Evolutionary conservation across 2,329 filamentous ascomycete species (phyloP), one percentile per base, ranked within the genome.

Genomic region (Emergomyces orientalis): DNA sequence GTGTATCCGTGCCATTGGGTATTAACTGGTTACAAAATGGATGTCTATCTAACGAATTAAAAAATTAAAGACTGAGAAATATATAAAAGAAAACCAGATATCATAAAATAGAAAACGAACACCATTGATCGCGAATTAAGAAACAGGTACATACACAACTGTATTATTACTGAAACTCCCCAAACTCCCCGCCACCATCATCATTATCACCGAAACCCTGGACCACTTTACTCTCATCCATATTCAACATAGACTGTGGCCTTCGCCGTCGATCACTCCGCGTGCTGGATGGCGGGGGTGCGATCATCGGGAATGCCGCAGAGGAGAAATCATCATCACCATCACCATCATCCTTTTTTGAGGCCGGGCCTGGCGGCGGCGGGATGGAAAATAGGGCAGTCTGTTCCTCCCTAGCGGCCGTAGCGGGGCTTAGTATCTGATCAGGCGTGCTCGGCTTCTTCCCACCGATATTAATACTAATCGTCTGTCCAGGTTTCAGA

Each of bases 401-500:
- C 62, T 79, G 75, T 64, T 78, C 75, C 56, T 73, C 73, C 64
- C 69, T 73, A 63, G 72, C 65, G 2, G 63, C 57, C 32, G 62
- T 59, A 25, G 55, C 57, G 25, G 65, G 54, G 22, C 47, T 63
- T 22, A 41, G 54, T 1, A 59, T n/a, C 17, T 49, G 22, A 55
- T 57, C 39, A 27, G 63, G 39, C 14, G 43, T n/a, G 27, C 22
- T 25, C 5, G 49, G 27, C 71, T 64, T 76, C 81, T 65, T 78
- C 79, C 62, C 78, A 71, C 84, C 86, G 60, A 94, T 81, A 72
- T 89, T 90, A 67, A 95, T 86, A 30, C 87, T 90, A 69, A 96
- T 95, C 22, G 89, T 96, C 81, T 96, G 88, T 13, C 91, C 91
- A 64, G 92, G 90, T 75, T 96, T 96, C 66, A 96, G 75, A 70